A percentile compares a stretch with the other conserved stretches of the same genome.
Evolutionary conservation across 306 rosid species (phyloP).

Genomic region (Psophocarpus tetragonolobus): DNA sequence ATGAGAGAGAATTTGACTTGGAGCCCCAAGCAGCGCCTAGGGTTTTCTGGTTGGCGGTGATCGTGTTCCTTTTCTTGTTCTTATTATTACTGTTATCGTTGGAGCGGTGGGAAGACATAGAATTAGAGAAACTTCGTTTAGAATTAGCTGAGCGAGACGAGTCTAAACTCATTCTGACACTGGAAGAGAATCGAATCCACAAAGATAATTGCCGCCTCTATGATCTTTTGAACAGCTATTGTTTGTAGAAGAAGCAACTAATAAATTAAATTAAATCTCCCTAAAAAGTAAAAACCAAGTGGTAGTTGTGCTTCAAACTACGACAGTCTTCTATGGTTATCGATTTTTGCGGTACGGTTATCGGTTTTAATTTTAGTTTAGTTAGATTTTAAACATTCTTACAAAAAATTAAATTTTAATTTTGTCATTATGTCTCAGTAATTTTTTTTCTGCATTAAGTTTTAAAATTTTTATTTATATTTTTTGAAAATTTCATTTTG

Average conservation of each 20-base stretch:
- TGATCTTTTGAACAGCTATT: not conserved
- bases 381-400: no score
- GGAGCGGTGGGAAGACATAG: conserved; percentile 49
- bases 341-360: no score
- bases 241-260: not conserved
- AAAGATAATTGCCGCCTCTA: not conserved
- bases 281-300: no score
- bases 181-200: not conserved
- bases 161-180: conserved; percentile 51
- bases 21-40: conserved; percentile 86
- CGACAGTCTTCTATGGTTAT: no score
- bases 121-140: conserved; percentile 54
- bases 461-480: no score
- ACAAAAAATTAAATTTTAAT: no score
- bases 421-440: no score
- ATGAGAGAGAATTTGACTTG: conserved; percentile 60
- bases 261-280: not conserved
- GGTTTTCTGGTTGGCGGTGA: conserved; percentile 63
- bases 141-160: conserved; percentile 63
- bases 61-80: conserved; percentile 28
- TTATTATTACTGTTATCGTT: conserved; percentile 22
- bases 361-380: no score
- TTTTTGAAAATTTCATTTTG: no score
- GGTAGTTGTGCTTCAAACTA: no score
- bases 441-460: no score